Evolutionary conservation across 176 grass and related monocot species (phyloP), one percentile per base, ranked within the genome.

Genomic region (Carex myosuroides): DNA sequence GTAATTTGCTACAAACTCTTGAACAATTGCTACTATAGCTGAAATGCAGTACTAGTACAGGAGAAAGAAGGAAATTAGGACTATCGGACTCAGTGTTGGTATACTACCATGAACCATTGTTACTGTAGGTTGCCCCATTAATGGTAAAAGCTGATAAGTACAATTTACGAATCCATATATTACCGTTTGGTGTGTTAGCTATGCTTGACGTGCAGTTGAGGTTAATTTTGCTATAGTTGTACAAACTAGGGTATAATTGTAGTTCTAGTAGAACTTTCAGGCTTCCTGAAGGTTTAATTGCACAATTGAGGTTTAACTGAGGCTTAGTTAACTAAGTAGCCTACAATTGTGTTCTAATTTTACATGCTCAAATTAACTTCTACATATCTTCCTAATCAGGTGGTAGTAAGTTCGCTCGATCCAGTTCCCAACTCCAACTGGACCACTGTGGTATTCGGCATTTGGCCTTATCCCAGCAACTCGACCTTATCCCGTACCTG

Each of bases 391-490:
- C 84, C 32, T 52, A 72, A 84, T 62, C 56, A 94, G 93, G 88
- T 92, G 33, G 80, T 76, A 90, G 79, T 94, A 87, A 85, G 74
- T 87, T 92, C 86, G 10, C 52, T 92, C 18, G 79, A 95, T 33
- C 88, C 84, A 84, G 33, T 85, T 44, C 57, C 81, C 55, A 81
- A 79, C 83, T 87, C 90, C 88, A 95, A 95, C 70, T 92, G 84
- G 90, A 95, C 86, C 65, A 87, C 37, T 3, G 85, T 95, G 57
- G 80, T 88, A 77, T 95, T 92, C 83, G 85, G 90, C 79, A 64
- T 95, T 83, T 95, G 86, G 88, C 90, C 86, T 57, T 92, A 95
- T 80, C 93, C 93, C 52, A 92, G 65, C 84, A 89, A 83, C 86
- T 89, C 87, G 69, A 90, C 86, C 58, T 75, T 95, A 78, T 87